These are phyloP conservation scores for Globisporangium rhizosaccharum DNA, from an alignment of 352 stramenopile genomes.

Conservation along the genomic window DNA sequence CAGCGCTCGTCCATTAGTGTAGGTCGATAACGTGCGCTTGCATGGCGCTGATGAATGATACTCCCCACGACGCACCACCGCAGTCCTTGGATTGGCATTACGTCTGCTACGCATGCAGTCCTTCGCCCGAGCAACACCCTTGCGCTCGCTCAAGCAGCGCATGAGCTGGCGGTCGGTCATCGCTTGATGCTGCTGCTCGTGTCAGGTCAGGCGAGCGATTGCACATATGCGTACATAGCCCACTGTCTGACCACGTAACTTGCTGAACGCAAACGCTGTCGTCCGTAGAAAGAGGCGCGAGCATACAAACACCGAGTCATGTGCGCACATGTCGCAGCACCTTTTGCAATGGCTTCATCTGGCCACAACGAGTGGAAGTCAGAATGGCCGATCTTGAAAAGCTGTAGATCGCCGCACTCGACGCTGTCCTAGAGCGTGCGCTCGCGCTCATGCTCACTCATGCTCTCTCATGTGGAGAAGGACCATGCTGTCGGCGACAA, in stretches of 20 bases:
- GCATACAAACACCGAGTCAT: neutral
- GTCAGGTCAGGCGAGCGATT: neutral
- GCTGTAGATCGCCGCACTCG: neutral
- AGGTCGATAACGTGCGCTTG: no score
- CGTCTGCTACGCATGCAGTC: no score
- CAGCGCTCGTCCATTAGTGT: no score
- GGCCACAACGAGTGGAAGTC: neutral
- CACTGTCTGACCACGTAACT: no score
- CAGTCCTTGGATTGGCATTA: no score
- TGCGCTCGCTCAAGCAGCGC: neutral
- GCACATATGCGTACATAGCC: neutral
- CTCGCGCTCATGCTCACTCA: no score
- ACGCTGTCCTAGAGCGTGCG: neutral
- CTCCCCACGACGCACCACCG: no score
- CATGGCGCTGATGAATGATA: no score
- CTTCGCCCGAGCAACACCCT: neutral
- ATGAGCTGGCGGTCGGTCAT: neutral
- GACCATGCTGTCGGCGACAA: no score
- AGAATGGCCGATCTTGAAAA: neutral
- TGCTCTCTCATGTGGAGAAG: no score
- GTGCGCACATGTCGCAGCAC: neutral
- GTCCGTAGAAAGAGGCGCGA: neutral
- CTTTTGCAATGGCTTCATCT: constrained; percentile 14
- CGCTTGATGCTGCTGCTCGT: neutral
- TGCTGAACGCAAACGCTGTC: neutral